phyloP scores from a whole-genome alignment of 2,329 filamentous ascomycete species.

The Talaromyces sp. region DNA sequence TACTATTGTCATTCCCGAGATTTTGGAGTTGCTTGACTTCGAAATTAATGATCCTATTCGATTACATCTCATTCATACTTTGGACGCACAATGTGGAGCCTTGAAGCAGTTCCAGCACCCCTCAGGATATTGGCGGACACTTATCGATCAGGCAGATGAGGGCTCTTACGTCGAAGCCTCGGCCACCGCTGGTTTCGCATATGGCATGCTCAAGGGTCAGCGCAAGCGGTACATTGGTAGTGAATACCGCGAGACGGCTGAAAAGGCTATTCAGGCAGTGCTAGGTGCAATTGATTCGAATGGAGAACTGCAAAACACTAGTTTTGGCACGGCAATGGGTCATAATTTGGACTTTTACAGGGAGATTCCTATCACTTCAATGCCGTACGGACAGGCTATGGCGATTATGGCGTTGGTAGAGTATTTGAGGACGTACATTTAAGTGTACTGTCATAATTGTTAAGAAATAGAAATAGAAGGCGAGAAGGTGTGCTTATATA shows the following conservation, averaged over 20 bases:
- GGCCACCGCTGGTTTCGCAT: conserved; percentile 76
- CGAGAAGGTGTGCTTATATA: neutral
- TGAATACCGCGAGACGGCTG: conserved; percentile 59
- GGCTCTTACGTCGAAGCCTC: conserved; percentile 74
- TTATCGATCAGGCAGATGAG: conserved; percentile 60
- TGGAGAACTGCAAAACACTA: conserved; percentile 70
- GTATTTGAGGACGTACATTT: conserved; percentile 61
- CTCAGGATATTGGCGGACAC: conserved; percentile 69
- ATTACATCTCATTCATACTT: conserved; percentile 48
- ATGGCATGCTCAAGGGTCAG: conserved; percentile 71
- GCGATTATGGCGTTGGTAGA: conserved; percentile 78
- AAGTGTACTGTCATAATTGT: conserved; percentile 10
- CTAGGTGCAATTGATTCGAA: conserved; percentile 61
- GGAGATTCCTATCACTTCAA: conserved; percentile 70
- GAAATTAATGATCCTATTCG: conserved; percentile 58
- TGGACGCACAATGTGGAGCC: conserved; percentile 67
- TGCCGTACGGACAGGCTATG: conserved; percentile 84
- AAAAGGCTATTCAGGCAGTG: conserved; percentile 65
- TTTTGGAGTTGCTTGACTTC: conserved; percentile 68
- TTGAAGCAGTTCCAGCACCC: conserved; percentile 58
- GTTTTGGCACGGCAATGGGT: conserved; percentile 78
- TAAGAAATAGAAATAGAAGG: neutral
- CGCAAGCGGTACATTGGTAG: conserved; percentile 65
- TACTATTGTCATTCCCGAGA: conserved; percentile 79
- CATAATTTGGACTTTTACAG: conserved; percentile 70